Evolutionary conservation across 805 yeast genomes (phyloP).

Genomic region (Nadsonia fulvescens): DNA sequence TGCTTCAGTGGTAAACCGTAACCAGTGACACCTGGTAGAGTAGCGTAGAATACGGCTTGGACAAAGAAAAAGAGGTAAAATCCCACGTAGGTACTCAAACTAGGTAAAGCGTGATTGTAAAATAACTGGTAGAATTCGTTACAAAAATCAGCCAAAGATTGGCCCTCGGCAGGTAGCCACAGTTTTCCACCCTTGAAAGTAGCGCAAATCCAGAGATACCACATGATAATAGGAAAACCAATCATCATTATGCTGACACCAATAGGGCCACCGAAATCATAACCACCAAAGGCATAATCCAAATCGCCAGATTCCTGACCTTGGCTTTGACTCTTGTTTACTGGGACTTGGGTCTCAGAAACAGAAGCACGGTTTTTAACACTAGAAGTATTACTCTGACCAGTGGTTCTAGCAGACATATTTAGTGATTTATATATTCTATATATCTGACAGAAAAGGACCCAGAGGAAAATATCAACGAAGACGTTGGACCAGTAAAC

Average conservation of each 20-base stretch:
- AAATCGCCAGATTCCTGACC: conserved; percentile 7
- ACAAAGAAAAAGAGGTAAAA: conserved; percentile 51
- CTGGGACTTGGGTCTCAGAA: too few species aligned
- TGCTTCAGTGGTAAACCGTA: conserved; percentile 87
- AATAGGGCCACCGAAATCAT: conserved; percentile 83
- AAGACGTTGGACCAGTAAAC: too few species aligned
- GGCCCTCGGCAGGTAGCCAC: conserved; percentile 45
- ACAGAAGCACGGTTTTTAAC: too few species aligned
- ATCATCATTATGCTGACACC: conserved; percentile 86
- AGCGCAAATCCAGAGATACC: conserved; percentile 89
- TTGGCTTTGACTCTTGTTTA: conserved; percentile 4
- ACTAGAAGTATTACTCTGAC: too few species aligned
- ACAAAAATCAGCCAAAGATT: conserved; percentile 28
- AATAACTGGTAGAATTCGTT: conserved; percentile 25
- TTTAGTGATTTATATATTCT: too few species aligned
- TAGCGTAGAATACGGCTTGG: conserved; percentile 61
- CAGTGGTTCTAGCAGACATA: too few species aligned
- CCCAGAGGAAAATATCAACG: too few species aligned
- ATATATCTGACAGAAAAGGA: too few species aligned
- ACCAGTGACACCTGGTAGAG: conserved; percentile 86
- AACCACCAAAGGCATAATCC: conserved; percentile 15
- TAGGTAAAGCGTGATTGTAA: conserved; percentile 27
- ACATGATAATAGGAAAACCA: conserved; percentile 88
- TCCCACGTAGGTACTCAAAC: conserved; percentile 40
- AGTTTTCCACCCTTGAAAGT: conserved; percentile 57